Base-by-base conservation (phyloP, 305 asterid species). In the Petunia hybrid region DNA sequence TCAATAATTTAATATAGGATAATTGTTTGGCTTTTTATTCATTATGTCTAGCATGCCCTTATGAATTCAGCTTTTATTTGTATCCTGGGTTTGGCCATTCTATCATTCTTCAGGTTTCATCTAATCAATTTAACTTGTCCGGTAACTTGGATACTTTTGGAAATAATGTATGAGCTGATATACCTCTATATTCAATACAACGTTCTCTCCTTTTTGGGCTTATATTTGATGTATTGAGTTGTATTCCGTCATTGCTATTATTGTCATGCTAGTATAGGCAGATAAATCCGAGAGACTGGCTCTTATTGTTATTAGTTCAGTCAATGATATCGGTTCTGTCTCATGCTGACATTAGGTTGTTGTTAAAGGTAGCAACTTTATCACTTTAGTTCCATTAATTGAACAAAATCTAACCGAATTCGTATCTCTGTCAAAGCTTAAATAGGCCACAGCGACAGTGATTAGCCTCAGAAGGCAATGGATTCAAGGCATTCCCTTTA, bases 381-480 rank as follows among this genome's bases (percentile, higher is more conserved):
- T 80, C 66, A 80, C 73, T 76, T 84, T 75, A 10, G 77, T 70
- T 76, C 77, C 77, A 63, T 64, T 51, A 41, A 60, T 22, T 82
- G 82, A 76, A 60, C 82, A 55, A 3, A 66, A 38, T 51, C 78
- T 81, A 85, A 80, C 87, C 80, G 82, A 83, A 42, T 62, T 84
- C 16, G 86, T 80, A 70, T 66, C 76, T 70, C 82, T 62, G 41
- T 68, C 53, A 81, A 46, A 78, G 81, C 81, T 85, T 78, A 63
- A 84, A 81, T 75, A 86, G 91, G 87, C 84, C 70, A 48, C 3
- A 53, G n/a, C 53, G 22, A 57, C 81, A 63, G 78, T 80, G 87
- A 90, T 83, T 81, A 42, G 84, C 60, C 42, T 77, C 38, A 77
- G 86, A 85, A 85, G 76, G 87, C 84, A 89, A 94, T 94, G 99